Base-by-base conservation (phyloP, 139 green algal species). In the Helicosporidium sp. region DNA sequence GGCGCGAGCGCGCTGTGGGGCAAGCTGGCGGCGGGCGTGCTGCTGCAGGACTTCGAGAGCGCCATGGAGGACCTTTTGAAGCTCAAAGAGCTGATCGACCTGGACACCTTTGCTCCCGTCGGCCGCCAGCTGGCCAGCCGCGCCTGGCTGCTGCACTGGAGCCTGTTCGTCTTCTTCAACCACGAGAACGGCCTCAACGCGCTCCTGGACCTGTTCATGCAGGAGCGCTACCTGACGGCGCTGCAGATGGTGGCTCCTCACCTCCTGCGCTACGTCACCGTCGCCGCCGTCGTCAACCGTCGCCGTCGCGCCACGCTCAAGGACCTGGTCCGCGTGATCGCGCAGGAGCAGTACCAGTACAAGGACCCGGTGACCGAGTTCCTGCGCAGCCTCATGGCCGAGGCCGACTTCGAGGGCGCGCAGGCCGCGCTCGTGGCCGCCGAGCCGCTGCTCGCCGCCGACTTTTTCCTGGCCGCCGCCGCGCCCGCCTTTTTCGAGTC, bases 161-260 rank as follows among this genome's bases (percentile, higher is more conserved):
- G 67, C 7, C 72, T 99, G 17, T 97, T 91, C 58, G 78, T 96
- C 25, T 95, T 94, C 75, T 96, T 93, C 72, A 96, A 97, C 75
- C 77, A 89, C 56, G 82, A 94, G 51, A 92, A 86, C 54, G 90
- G 90, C 16, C 66, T 78, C 46, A 90, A 91, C 63, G 58, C 68
- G 31, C 78, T 99, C 46, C 79, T 97, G 22, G 90, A 99, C 66
- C 65, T 97, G 7, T 94, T 94, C 70, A 71, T 97, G 41, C 75
- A 85, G 58, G 84, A 93, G 20, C 47, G 66, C 54, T 87, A 87
- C 54, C 41, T 88, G 22, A 81, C 81, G 39, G 77, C 80, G n/a
- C 73, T 91, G 26, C 80, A 91, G 66, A 78, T 82, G 41, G 88
- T 83, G 24, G 71, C 80, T 17, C 89, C 74, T 43, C 84, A 96